Evolutionary conservation across 129 eudicot genomes (phyloP).

Genomic region (Flaveria ramosissima): DNA sequence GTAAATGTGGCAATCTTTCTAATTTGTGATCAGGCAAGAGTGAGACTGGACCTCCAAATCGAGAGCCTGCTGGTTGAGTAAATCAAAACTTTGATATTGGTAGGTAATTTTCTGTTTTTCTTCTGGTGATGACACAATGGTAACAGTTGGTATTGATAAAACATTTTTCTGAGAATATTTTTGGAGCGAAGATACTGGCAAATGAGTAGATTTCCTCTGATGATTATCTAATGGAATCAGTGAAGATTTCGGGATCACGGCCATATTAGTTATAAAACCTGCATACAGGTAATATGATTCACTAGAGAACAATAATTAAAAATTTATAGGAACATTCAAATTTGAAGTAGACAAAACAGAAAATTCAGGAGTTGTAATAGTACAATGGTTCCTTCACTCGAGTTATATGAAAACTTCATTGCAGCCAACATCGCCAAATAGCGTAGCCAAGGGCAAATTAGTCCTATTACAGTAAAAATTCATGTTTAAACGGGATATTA

Average conservation of each 20-base stretch:
- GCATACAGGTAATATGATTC: conserved; percentile 6
- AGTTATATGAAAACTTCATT: not conserved
- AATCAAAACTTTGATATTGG: conserved; percentile 37
- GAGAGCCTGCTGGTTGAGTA: conserved; percentile 40
- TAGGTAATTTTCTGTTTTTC: conserved; percentile 31
- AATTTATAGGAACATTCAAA: not conserved
- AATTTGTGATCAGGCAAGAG: conserved; percentile 6
- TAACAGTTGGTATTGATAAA: conserved; percentile 25
- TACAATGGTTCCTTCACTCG: not conserved
- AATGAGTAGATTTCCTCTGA: conserved; percentile 35
- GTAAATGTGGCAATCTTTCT: not conserved
- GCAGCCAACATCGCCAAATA: not conserved
- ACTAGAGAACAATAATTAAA: not conserved
- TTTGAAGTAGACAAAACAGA: not conserved
- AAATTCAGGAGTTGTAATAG: not conserved
- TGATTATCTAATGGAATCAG: conserved; percentile 32
- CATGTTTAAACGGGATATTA: not conserved
- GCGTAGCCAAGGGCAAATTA: not conserved
- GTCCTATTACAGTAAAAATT: not conserved
- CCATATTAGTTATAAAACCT: conserved; percentile 46
- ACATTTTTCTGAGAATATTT: conserved; percentile 33
- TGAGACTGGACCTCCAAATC: conserved; percentile 44
- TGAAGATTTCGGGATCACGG: conserved; percentile 44
- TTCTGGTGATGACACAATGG: conserved; percentile 34
- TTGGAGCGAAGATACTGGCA: conserved; percentile 41